Base-by-base conservation (phyloP, 2,329 filamentous ascomycete species). In the Trichoderma sp. region DNA sequence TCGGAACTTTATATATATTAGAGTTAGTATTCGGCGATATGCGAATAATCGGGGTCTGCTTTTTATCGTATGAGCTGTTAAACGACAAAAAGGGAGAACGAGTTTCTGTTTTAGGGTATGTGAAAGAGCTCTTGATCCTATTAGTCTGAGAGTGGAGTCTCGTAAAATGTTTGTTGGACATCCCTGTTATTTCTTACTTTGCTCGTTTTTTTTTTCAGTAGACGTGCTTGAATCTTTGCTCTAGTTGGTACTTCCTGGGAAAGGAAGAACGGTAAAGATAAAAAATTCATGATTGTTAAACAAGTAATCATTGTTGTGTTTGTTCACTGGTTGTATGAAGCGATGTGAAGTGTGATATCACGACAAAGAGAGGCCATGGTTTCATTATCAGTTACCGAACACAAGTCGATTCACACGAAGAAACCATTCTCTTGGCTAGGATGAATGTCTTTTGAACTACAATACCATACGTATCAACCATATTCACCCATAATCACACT, bases 341-440 rank as follows among this genome's bases (percentile, higher is more conserved):
- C 2, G n/a, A 24, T 1, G 4, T 51, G 5, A 51, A 0, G 2
- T 43, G 39, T 43, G 6, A n/a, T 18, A n/a, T n/a, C 15, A 43
- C 18, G 39, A n/a, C 7, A 43, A 9, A n/a, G 39, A n/a, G 15
- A n/a, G 3, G 7, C 0, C 0, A 1, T 9, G 39, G 3, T 21
- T 21, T 47, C 2, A 21, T 47, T 21, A 1, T 47, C n/a, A 6
- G 0, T 1, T 12, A 6, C 9, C 4, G 2, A 47, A 21, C 8
- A 47, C 2, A 47, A 21, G n/a, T 47, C 9, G 4, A 21, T 47
- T 21, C 9, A 6, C 18, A 21, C 18, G 12, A 5, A 6, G 8
- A 47, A 21, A 21, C 1, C 1, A 21, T 11, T 47, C 4, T 12
- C 43, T n/a, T 47, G 7, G 0, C 36, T 8, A 43, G 6, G n/a